Base-by-base conservation (phyloP, 768 basidiomycete genomes). In the Amanita thiersii region DNA sequence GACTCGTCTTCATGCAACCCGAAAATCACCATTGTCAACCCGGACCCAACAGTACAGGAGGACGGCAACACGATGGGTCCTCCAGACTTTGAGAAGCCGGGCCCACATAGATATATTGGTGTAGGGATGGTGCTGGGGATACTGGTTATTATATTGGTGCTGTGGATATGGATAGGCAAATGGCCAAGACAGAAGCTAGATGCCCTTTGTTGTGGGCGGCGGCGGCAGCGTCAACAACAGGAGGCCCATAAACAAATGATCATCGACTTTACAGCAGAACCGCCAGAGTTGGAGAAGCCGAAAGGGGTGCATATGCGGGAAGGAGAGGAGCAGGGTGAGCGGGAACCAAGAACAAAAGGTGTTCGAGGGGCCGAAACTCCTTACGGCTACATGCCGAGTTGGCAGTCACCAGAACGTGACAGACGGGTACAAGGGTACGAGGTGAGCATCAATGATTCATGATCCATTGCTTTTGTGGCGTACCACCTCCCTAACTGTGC, bases 51-150 rank as follows among this genome's bases (percentile, higher is more conserved):
- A 37, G 52, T 51, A 36, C 55, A 53, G 35, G 52, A 55, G 7
- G 47, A 15, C 46, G 35, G 39, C 11, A 39, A 37, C 9, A 35
- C 46, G 3, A 40, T 30, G 8, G 52, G 53, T 3, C 52, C 56
- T 0, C 17, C 50, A n/a, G 46, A 56, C 14, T 60, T 50, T 39
- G 53, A 52, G 17, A 49, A 48, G 20, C 57, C 60, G 12, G 68
- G 66, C 6, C 42, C 63, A 9, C 65, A 69, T 37, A 58, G 68
- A 31, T 71, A 61, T 50, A 70, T 73, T 47, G 72, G 72, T 11
- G 58, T 72, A 30, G 58, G 52, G 34, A 66, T 71, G 53, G 68
- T 69, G 28, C 53, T 50, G 11, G 58, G 55, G 23, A 35, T 69
- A 44, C 34, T 59, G 30, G 25, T 72, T 39, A 39, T 70, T 26